phyloP scores from a whole-genome alignment of 495 filamentous ascomycete genomes.

The Trichoderma erinaceum region DNA sequence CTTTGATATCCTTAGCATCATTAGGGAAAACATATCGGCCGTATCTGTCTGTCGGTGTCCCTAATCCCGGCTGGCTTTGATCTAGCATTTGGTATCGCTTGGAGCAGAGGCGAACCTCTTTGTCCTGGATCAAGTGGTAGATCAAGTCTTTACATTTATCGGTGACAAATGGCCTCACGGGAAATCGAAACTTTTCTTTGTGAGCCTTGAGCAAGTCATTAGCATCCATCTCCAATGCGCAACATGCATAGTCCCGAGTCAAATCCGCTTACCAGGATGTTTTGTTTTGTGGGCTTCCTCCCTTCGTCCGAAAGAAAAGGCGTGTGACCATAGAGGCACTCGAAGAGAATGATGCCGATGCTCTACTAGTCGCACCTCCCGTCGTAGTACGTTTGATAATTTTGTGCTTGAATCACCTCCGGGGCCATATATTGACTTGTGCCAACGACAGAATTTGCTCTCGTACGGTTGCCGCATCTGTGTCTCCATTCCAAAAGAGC shows the following conservation, averaged over 20 bases:
- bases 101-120: conserved; percentile 67
- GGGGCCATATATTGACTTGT: conserved; percentile 98
- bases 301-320: conserved; percentile 78
- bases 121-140: conserved; percentile 65
- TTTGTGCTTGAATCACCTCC: conserved; percentile 75
- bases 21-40: conserved; percentile 64
- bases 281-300: conserved; percentile 68
- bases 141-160: conserved; percentile 67
- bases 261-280: conserved; percentile 57
- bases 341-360: conserved; percentile 84
- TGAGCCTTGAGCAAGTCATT: conserved; percentile 28
- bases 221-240: conserved; percentile 21
- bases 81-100: conserved; percentile 64
- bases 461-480: conserved; percentile 60
- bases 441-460: conserved; percentile 83
- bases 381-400: conserved; percentile 54
- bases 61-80: background rate
- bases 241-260: background rate
- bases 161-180: conserved; percentile 56
- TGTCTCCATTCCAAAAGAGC: conserved; percentile 72
- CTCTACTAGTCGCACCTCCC: conserved; percentile 97
- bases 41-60: background rate
- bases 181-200: conserved; percentile 50
- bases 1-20: conserved; percentile 73
- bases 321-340: conserved; percentile 88